phyloP scores from a whole-genome alignment of 768 basidiomycete species.

The Mycena alexandri region DNA sequence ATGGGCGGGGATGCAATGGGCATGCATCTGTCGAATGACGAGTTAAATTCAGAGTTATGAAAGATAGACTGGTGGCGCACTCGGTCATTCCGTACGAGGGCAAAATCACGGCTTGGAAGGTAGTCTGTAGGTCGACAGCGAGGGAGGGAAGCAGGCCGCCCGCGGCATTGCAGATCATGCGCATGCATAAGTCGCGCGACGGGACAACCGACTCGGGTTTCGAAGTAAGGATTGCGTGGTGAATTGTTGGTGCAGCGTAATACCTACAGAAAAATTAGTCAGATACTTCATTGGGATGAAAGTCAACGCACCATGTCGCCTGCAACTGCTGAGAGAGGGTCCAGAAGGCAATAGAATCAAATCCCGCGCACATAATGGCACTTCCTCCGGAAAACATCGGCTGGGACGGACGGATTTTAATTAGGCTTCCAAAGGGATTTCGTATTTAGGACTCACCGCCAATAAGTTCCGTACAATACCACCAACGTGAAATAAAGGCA shows the following conservation, averaged over 20 bases:
- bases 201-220: slow-evolving; percentile 48
- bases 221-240: slow-evolving; percentile 60
- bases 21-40: slow-evolving; percentile 54
- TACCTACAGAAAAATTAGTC: slow-evolving; percentile 52
- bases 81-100: slow-evolving; percentile 74
- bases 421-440: background rate
- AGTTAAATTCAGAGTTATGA: too few relatives aligned
- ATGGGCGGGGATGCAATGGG: slow-evolving; percentile 62
- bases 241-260: slow-evolving; percentile 63
- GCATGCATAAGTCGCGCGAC: slow-evolving; percentile 51
- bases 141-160: slow-evolving; percentile 66
- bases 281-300: too few relatives aligned
- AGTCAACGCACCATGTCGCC: slow-evolving; percentile 61
- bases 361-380: slow-evolving; percentile 67
- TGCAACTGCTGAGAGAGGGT: slow-evolving; percentile 50
- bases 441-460: too few relatives aligned
- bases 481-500: slow-evolving; percentile 73
- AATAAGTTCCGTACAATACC: slow-evolving; percentile 70
- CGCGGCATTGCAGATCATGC: slow-evolving; percentile 64
- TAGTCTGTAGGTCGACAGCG: slow-evolving; percentile 59
- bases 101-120: slow-evolving; percentile 65
- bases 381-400: slow-evolving; percentile 66
- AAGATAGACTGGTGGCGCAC: slow-evolving; percentile 38
- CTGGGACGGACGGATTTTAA: background rate
- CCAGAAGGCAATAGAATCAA: slow-evolving; percentile 67